A percentile compares a stretch with the other conserved stretches of the same genome.
Evolutionary conservation across 2,329 filamentous ascomycete species (phyloP).

Genomic region (Sporothrix protearum): DNA sequence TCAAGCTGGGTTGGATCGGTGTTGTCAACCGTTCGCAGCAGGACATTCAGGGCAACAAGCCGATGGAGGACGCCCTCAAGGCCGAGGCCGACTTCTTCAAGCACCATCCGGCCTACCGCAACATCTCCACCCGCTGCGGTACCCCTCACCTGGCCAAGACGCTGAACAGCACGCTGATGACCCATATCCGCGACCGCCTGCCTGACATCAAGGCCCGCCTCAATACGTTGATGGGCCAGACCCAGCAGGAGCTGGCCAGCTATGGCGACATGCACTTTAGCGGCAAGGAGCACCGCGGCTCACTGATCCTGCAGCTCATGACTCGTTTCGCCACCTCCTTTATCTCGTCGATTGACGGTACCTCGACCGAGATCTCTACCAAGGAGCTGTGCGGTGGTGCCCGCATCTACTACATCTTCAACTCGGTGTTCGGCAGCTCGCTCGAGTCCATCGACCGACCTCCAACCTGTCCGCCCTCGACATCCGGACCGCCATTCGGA

Average conservation of each 20-base stretch:
- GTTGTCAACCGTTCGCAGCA: slow-evolving; percentile 98
- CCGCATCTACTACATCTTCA: slow-evolving; percentile 98
- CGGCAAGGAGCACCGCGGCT: slow-evolving; percentile 93
- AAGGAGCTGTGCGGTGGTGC: slow-evolving; percentile 95
- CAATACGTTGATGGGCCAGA: slow-evolving; percentile 99
- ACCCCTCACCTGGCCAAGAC: slow-evolving; percentile 94
- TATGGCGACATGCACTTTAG: slow-evolving; percentile 98
- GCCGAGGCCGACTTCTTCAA: slow-evolving; percentile 93
- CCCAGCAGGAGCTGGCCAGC: slow-evolving; percentile 94
- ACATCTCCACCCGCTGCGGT: slow-evolving; percentile 89
- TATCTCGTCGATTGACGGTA: slow-evolving; percentile 97
- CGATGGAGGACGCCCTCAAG: slow-evolving; percentile 85
- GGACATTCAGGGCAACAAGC: slow-evolving; percentile 93
- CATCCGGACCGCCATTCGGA: slow-evolving; percentile 94
- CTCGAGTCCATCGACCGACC: slow-evolving; percentile 92
- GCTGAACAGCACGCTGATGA: slow-evolving; percentile 91
- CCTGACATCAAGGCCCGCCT: slow-evolving; percentile 97
- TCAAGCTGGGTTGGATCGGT: slow-evolving; percentile 96
- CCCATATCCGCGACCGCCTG: slow-evolving; percentile 89
- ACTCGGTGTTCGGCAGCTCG: slow-evolving; percentile 95
- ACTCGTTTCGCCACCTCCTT: slow-evolving; percentile 97
- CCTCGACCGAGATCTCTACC: slow-evolving; percentile 95
- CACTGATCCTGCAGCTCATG: slow-evolving; percentile 94
- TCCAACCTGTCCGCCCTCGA: slow-evolving; percentile 91
- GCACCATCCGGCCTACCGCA: slow-evolving; percentile 94